Conservation (phyloP, 257 asterid genomes). For the Euphrasia confusa region DNA sequence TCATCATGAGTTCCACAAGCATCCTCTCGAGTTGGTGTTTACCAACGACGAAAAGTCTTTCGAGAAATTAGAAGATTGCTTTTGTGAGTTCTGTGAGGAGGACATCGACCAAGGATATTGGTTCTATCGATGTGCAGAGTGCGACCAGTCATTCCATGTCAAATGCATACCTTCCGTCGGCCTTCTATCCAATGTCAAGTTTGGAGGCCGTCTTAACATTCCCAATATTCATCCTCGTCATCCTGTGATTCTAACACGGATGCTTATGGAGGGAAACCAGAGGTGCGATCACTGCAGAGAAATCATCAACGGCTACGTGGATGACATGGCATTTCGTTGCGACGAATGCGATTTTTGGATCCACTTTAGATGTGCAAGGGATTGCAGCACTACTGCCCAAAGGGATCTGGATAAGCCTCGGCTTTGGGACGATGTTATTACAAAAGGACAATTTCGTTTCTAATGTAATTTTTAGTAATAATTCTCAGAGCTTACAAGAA, state of each 20-base stretch:
- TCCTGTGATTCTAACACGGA: neutral
- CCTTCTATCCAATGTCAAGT: neutral
- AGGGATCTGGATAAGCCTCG: too few relatives aligned
- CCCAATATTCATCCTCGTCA: neutral
- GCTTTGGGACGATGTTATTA: too few relatives aligned
- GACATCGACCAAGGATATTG: neutral
- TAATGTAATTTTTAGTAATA: too few relatives aligned
- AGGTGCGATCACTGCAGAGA: slow-evolving; percentile 1
- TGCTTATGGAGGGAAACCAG: neutral
- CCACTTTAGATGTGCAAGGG: neutral
- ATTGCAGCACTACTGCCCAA: neutral
- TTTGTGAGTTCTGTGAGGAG: slow-evolving; percentile 7
- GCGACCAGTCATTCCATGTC: neutral
- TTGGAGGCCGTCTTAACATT: neutral
- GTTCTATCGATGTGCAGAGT: neutral
- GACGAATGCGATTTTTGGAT: neutral
- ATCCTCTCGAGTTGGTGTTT: neutral
- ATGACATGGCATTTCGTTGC: neutral
- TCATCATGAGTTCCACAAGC: neutral
- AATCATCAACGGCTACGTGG: neutral
- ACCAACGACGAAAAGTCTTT: neutral
- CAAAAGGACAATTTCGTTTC: too few relatives aligned
- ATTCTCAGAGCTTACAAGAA: too few relatives aligned
- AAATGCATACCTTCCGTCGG: slow-evolving; percentile 3
- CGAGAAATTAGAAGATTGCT: neutral